Evolutionary conservation across 83 land plant species (phyloP), one percentile per base, ranked within the genome.

Genomic region (Thuja plicata): DNA sequence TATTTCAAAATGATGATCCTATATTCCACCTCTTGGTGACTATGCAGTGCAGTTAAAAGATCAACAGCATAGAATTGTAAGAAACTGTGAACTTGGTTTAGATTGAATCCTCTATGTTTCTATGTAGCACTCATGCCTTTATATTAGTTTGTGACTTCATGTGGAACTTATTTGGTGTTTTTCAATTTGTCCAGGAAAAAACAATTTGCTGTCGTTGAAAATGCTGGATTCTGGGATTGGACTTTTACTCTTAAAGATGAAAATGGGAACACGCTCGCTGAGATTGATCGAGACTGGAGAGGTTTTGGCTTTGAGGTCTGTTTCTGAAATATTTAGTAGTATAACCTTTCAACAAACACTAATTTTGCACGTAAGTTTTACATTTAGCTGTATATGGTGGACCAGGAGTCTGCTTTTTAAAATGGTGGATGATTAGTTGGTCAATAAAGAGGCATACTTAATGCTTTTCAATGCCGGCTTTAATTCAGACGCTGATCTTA

Each of bases 151-250:
- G 50, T 82, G 27, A 82, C 24, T 41, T 82, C 32, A 46, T 30
- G n/a, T 82, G 60, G 37, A 19, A 24, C 40, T 76, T 34, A 40
- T 79, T 38, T 79, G 45, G 8, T 82, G 87, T 83, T 71, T 77
- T 32, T 70, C 84, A 79, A 85, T 73, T 85, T 66, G 37, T 87
- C 73, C 88, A 98, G 99, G 91, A 93, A 94, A 13, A 93, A 91
- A 66, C 99, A 98, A 79, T 98, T 98, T 92, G 99, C 98, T 48
- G 94, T 92, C 74, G 99, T 98, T 90, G 99, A 98, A 89, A 98
- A 98, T 92, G 99, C 99, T 91, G 99, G 99, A 3, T 93, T 98
- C 83, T 98, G 99, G 99, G 90, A 96, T 88, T 98, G 99, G 99
- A 98, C 99, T 17, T 98, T 98, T 89, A 96, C 99, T 41, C 91